A percentile compares a stretch with the other conserved stretches of the same genome.
These are phyloP conservation scores for Acer campestre DNA, from an alignment of 345 rosid genomes.

Conservation along the genomic window DNA sequence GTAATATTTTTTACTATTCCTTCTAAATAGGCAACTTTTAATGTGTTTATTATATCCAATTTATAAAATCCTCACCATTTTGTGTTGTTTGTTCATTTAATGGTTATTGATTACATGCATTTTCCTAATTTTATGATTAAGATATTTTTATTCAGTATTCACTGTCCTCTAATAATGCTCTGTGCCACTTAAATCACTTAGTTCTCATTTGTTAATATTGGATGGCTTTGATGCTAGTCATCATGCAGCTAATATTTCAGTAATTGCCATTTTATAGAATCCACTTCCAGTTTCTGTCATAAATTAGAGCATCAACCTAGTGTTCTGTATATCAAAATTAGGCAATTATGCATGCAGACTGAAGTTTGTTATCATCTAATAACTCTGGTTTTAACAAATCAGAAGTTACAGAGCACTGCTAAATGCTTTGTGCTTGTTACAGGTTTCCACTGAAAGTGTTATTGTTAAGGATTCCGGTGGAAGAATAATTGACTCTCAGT, in stretches of 20 bases:
- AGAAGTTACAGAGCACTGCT: not conserved
- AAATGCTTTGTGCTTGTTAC: conserved; percentile 11
- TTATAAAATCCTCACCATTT: not conserved
- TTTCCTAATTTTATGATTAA: not conserved
- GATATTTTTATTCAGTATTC: not conserved
- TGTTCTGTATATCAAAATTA: not conserved
- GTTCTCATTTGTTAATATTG: not conserved
- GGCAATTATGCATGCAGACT: not conserved
- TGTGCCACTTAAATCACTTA: not conserved
- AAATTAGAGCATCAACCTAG: not conserved
- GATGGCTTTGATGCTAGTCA: not conserved
- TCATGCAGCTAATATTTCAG: not conserved
- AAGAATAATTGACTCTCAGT: conserved; percentile 71
- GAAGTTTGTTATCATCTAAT: not conserved
- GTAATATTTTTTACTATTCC: not conserved
- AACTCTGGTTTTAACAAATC: not conserved
- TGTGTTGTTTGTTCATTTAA: not conserved
- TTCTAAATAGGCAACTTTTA: not conserved
- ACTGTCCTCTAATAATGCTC: not conserved
- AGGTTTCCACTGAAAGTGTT: conserved; percentile 66
- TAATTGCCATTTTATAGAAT: no score
- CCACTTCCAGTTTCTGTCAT: not conserved
- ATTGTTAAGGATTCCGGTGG: conserved; percentile 74
- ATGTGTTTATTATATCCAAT: not conserved
- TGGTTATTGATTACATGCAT: not conserved